A percentile compares a stretch with the other conserved stretches of the same genome.
These are phyloP conservation scores for Ichthyophthirius multifiliis DNA, from an alignment of 169 alveolate species.

Conservation along the genomic window DNA sequence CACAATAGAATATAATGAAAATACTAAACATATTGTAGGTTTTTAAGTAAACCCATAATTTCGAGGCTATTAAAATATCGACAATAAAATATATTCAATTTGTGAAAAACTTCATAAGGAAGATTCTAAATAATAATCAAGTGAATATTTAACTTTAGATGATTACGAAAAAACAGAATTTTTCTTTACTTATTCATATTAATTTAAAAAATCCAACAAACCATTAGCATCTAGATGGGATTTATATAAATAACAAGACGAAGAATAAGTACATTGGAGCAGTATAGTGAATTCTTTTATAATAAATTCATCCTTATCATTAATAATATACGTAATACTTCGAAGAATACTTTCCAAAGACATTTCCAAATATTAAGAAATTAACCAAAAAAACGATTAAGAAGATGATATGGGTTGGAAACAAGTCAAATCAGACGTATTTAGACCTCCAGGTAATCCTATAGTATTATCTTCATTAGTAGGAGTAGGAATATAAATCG, in stretches of 20 bases:
- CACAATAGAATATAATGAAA: neutral
- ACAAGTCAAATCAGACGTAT: neutral
- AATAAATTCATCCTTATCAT: neutral
- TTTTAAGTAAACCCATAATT: neutral
- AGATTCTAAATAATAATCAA: neutral
- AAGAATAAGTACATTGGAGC: neutral
- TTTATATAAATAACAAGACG: neutral
- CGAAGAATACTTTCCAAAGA: neutral
- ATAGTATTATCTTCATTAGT: neutral
- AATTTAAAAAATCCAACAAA: neutral
- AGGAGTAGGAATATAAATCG: neutral
- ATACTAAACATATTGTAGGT: neutral
- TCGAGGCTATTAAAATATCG: neutral
- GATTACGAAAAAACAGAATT: neutral
- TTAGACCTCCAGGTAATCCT: slow-evolving; percentile 14
- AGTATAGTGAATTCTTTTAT: neutral
- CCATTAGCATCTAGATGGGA: slow-evolving; percentile 1
- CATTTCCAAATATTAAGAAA: neutral
- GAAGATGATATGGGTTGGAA: slow-evolving; percentile 18
- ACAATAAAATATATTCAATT: neutral
- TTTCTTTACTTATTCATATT: neutral
- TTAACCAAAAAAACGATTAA: neutral
- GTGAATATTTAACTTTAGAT: neutral
- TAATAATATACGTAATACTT: neutral
- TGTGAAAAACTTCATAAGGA: neutral